phyloP scores from a whole-genome alignment of 371 early-diverging fungal genomes.

The Funneliformis caledonium region DNA sequence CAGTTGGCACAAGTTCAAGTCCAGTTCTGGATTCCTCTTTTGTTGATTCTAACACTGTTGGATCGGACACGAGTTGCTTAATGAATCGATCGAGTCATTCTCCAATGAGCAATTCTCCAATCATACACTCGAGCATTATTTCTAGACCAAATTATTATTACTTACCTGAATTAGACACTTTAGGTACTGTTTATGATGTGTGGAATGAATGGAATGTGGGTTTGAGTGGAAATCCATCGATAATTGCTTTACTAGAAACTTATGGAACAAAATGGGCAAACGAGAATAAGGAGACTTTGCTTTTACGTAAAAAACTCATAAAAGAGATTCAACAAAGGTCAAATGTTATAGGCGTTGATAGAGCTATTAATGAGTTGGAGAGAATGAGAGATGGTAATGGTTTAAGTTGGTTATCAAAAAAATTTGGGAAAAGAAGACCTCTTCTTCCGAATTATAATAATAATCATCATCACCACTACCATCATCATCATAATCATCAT shows the following conservation, averaged over 20 bases:
- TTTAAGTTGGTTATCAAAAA: slow-evolving; percentile 26
- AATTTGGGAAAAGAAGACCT: slow-evolving; percentile 7
- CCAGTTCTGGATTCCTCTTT: not conserved
- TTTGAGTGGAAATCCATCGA: slow-evolving; percentile 31
- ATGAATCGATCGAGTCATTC: not conserved
- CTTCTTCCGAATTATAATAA: no score
- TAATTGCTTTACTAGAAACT: slow-evolving; percentile 9
- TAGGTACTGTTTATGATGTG: slow-evolving; percentile 27
- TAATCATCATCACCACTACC: not conserved
- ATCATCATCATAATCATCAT: not conserved
- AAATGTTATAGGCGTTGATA: not conserved
- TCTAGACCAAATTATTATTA: slow-evolving; percentile 3
- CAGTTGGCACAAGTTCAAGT: slow-evolving; percentile 6
- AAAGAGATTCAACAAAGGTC: slow-evolving; percentile 21
- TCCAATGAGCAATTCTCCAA: slow-evolving; percentile 11
- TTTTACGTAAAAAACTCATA: slow-evolving; percentile 24
- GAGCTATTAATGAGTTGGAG: slow-evolving; percentile 14
- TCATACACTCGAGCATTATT: not conserved
- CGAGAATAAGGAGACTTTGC: slow-evolving; percentile 20
- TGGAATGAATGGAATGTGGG: slow-evolving; percentile 38
- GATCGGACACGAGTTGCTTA: not conserved
- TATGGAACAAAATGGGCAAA: slow-evolving; percentile 33
- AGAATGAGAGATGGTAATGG: slow-evolving; percentile 18
- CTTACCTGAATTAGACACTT: slow-evolving; percentile 26
- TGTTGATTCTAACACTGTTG: not conserved